These are phyloP conservation scores for Heliocybe sulcata DNA, from an alignment of 1,284 basidiomycete species.

Conservation along the genomic window DNA sequence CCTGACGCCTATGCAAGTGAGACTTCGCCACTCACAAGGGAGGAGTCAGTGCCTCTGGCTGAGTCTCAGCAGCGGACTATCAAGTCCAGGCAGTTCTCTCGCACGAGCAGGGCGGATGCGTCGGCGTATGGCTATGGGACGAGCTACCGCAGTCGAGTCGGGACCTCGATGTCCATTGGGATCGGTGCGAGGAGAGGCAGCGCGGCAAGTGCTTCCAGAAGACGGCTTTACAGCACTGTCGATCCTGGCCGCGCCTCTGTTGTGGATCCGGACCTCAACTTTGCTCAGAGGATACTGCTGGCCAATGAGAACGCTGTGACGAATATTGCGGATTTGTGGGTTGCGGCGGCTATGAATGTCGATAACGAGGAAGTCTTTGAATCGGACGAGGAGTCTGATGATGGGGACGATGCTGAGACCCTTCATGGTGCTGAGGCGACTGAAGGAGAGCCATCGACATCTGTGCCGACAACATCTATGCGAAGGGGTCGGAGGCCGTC, in stretches of 20 bases:
- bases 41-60: constrained; percentile 40
- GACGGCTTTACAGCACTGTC: constrained; percentile 41
- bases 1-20: constrained; percentile 22
- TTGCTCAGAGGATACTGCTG: constrained; percentile 86
- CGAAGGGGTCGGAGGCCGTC: not conserved
- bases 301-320: constrained; percentile 89
- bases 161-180: constrained; percentile 33
- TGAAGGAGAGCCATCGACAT: constrained; percentile 10
- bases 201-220: constrained; percentile 27
- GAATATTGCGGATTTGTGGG: constrained; percentile 88
- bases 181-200: constrained; percentile 41
- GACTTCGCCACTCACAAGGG: constrained; percentile 17
- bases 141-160: constrained; percentile 43
- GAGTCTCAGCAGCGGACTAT: constrained; percentile 32
- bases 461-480: not conserved
- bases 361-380: constrained; percentile 78
- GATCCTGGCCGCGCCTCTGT: constrained; percentile 27
- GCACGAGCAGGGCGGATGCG: constrained; percentile 55
- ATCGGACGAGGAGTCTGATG: constrained; percentile 35
- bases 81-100: constrained; percentile 36
- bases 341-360: constrained; percentile 86
- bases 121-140: constrained; percentile 74
- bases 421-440: constrained; percentile 24
- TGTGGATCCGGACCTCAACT: constrained; percentile 55
- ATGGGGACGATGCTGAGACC: constrained; percentile 19